Evolutionary conservation across 805 yeast species (phyloP), one percentile per base, ranked within the genome.

Genomic region (Yarrowia bubula): DNA sequence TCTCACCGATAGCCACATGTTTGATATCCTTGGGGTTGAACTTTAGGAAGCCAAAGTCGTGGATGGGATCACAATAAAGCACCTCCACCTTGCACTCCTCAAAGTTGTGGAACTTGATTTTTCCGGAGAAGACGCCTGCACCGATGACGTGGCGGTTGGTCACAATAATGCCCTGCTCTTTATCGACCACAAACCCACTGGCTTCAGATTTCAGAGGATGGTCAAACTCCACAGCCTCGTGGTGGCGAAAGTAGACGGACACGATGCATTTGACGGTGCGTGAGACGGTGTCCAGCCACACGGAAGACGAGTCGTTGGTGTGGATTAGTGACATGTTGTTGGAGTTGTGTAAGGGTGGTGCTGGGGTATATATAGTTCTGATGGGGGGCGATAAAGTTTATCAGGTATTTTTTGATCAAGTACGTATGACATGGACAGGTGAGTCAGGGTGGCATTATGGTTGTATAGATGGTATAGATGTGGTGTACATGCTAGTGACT

Each of bases 81-180:
- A 96, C 96, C 63, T 81, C 84, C 4, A 91, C 96, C 46, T 86
- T 90, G 61, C 90, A 89, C 76, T 92, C 97, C 75, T 92, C 98
- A 75, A 92, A 97, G 74, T 92, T 92, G 73, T 92, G 96, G 73
- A 92, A 92, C 1, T 92, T 91, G 0, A 89, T 96, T 72, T 88
- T 90, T 0, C 98, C 98, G 35, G 86, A 83, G 74, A 92, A 92
- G 0, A 97, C 97, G 14, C 97, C 97, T 0, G 97, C 92, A 1
- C 97, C 96, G 44, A 92, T 97, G 53, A 92, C 98, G 73, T 92
- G 98, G 71, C 97, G 83, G 77, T 92, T 92, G 8, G 98, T 92
- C 73, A 92, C 80, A 67, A 92, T 90, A 66, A 92, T 83, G 15
- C 98, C 98, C 22, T 84, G 76, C 65, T 83, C 79, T 1, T 92